These are phyloP conservation scores for Aureobasidium sp. DNA, from an alignment of 2,329 filamentous ascomycete species.

Conservation along the genomic window DNA sequence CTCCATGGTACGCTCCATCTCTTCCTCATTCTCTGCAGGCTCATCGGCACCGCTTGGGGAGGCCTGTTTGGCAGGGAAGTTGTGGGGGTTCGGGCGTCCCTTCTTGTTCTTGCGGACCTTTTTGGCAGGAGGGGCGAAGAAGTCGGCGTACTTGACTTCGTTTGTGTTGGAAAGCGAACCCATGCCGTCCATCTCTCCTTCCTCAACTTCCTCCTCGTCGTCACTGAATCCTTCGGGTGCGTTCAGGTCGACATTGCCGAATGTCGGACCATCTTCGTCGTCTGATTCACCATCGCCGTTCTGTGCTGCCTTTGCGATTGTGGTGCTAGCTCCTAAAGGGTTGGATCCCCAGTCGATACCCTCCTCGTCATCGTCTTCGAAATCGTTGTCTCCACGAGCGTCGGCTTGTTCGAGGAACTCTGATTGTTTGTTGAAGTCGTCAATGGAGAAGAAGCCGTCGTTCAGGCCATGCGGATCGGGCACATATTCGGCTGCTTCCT, in stretches of 20 bases:
- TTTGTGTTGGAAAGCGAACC: slow-evolving; percentile 67
- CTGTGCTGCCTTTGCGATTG: slow-evolving; percentile 25
- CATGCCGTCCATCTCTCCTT: slow-evolving; percentile 43
- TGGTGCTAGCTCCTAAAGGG: slow-evolving; percentile 46
- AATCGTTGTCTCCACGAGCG: slow-evolving; percentile 62
- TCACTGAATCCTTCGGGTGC: slow-evolving; percentile 63
- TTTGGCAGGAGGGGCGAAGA: slow-evolving; percentile 76
- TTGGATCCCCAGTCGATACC: slow-evolving; percentile 82
- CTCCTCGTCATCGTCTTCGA: slow-evolving; percentile 55
- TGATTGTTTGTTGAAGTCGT: slow-evolving; percentile 92
- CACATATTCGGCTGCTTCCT: slow-evolving; percentile 49
- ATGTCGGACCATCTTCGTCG: slow-evolving; percentile 67
- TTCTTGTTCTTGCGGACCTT: slow-evolving; percentile 47
- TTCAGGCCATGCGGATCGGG: slow-evolving; percentile 80
- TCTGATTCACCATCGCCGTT: slow-evolving; percentile 33
- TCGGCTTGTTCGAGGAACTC: slow-evolving; percentile 86
- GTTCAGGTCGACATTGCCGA: slow-evolving; percentile 69
- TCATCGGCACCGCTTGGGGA: slow-evolving; percentile 28
- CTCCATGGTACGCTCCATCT: slow-evolving; percentile 74
- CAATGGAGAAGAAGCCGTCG: slow-evolving; percentile 96
- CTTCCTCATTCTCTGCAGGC: slow-evolving; percentile 46
- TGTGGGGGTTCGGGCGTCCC: slow-evolving; percentile 49
- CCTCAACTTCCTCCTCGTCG: slow-evolving; percentile 46
- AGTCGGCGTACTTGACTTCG: slow-evolving; percentile 83
- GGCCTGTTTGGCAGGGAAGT: slow-evolving; percentile 32